Conservation (phyloP, 176 grass and related monocot genomes). For the Puccinellia tenuiflora region DNA sequence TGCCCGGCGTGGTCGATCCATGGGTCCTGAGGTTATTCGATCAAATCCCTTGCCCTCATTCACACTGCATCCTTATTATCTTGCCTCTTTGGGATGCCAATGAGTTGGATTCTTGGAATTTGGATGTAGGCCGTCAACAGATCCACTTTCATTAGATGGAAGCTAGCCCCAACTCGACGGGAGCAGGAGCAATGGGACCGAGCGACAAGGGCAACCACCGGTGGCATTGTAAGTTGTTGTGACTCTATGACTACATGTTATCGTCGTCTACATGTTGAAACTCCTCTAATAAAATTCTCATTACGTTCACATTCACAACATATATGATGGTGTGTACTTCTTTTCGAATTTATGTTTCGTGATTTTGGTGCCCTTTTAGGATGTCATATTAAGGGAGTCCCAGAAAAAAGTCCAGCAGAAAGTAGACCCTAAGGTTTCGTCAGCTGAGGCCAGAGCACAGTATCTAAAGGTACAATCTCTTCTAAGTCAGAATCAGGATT, state of each 20-base stretch:
- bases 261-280: neutral
- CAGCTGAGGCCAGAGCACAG: conserved; percentile 50
- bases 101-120: conserved; percentile 17
- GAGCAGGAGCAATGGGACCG: conserved; percentile 88
- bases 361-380: conserved; percentile 39
- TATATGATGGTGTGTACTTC: neutral
- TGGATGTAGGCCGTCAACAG: conserved; percentile 44
- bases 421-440: conserved; percentile 68
- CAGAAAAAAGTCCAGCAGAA: conserved; percentile 51
- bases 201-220: conserved; percentile 66
- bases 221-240: conserved; percentile 58
- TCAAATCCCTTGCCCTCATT: neutral
- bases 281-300: neutral
- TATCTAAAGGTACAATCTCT: conserved; percentile 62
- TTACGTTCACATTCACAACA: neutral
- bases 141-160: conserved; percentile 55
- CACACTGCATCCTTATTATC: neutral
- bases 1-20: conserved; percentile 56
- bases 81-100: neutral
- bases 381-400: conserved; percentile 81
- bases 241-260: neutral
- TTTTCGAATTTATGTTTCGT: neutral
- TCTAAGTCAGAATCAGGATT: neutral
- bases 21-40: conserved; percentile 26
- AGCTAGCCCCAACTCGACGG: conserved; percentile 72